Conservation (phyloP, 768 basidiomycete species). For the Sistotremastrum suecicum region DNA sequence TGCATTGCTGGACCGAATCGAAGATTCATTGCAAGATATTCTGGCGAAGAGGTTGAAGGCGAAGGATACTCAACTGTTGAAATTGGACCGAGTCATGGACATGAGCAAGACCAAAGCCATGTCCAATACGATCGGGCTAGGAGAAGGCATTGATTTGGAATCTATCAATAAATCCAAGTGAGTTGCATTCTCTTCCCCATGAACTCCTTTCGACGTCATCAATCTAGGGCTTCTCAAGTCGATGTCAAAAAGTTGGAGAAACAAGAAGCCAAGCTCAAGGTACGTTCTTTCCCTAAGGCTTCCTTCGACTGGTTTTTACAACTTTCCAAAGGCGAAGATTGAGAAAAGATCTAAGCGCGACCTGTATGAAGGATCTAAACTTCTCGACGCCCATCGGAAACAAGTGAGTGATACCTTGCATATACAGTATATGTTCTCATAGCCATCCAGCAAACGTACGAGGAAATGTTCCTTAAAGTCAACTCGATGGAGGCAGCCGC, state of each 20-base stretch:
- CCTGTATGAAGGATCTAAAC: slow-evolving; percentile 91
- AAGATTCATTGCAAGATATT: slow-evolving; percentile 32
- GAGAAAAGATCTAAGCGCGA: slow-evolving; percentile 87
- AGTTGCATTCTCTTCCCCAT: slow-evolving; percentile 10
- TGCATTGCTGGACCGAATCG: slow-evolving; percentile 40
- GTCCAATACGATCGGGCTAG: slow-evolving; percentile 65
- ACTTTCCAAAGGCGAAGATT: slow-evolving; percentile 63
- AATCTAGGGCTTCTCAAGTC: slow-evolving; percentile 65
- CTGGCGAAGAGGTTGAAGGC: slow-evolving; percentile 50
- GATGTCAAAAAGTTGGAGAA: slow-evolving; percentile 95
- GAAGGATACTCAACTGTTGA: slow-evolving; percentile 40
- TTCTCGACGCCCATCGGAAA: slow-evolving; percentile 84
- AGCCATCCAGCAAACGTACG: slow-evolving; percentile 71
- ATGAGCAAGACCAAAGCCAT: slow-evolving; percentile 69
- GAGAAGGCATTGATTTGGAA: slow-evolving; percentile 78
- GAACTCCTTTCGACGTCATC: slow-evolving; percentile 5
- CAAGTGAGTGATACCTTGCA: slow-evolving; percentile 32
- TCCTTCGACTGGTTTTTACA: not conserved
- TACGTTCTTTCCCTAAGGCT: slow-evolving; percentile 12
- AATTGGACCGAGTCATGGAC: slow-evolving; percentile 78
- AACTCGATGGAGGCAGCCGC: slow-evolving; percentile 80
- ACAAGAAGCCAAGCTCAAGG: slow-evolving; percentile 91
- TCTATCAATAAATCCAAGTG: slow-evolving; percentile 92
- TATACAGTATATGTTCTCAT: slow-evolving; percentile 1
- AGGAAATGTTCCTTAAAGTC: slow-evolving; percentile 99